Evolutionary conservation across 176 grass and related monocot species (phyloP).

Genomic region (bread wheat (Triticum aestivum)): DNA sequence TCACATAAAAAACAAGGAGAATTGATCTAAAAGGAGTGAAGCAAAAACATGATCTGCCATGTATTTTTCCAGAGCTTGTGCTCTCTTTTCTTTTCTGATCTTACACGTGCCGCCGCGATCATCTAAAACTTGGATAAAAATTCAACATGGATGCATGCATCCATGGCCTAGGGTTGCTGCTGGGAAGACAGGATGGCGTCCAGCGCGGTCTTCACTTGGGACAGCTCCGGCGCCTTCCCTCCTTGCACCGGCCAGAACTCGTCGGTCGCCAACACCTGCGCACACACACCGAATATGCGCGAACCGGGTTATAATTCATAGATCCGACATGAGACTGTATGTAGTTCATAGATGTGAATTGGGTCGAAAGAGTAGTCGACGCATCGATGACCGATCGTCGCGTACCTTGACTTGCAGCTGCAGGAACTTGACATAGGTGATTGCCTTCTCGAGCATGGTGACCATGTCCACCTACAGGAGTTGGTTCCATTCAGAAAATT

Average conservation of each 20-base stretch:
- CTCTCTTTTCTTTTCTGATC: conserved; percentile 16
- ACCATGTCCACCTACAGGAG: conserved; percentile 75
- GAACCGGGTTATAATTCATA: background rate
- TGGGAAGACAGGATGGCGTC: conserved; percentile 78
- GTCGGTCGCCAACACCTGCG: conserved; percentile 54
- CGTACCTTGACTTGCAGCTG: conserved; percentile 94
- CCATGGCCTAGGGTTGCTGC: conserved; percentile 10
- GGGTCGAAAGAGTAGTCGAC: too few species aligned
- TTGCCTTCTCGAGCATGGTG: conserved; percentile 97
- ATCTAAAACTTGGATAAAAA: conserved; percentile 2
- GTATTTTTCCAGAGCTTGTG: background rate
- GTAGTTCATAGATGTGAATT: background rate
- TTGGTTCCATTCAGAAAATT: background rate
- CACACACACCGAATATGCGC: background rate
- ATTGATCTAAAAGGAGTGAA: conserved; percentile 26
- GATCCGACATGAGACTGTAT: background rate
- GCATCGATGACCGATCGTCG: background rate
- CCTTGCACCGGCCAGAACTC: conserved; percentile 97
- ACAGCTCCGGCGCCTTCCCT: conserved; percentile 75
- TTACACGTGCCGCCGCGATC: background rate
- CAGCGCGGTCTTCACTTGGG: conserved; percentile 84
- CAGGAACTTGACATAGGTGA: conserved; percentile 94
- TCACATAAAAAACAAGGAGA: conserved; percentile 7
- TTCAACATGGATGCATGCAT: background rate
- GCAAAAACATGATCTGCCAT: background rate